Evolutionary conservation across 148 eudicot species (phyloP), one percentile per base, ranked within the genome.

Genomic region (Camellia japonica): DNA sequence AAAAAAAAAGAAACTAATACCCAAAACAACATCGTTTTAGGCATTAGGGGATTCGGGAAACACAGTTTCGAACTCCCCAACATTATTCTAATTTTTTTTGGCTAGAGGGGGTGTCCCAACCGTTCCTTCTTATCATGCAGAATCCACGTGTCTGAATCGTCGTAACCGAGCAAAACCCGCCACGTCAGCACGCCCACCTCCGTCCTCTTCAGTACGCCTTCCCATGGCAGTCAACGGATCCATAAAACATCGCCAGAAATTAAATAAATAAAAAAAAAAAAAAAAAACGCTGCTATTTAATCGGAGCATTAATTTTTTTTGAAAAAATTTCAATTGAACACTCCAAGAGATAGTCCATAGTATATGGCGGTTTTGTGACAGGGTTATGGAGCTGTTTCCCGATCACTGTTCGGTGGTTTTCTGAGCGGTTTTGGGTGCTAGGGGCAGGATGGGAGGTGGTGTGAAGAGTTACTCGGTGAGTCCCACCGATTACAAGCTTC

Each of bases 401-500:
- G 72, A 77, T 77, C 72, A 16, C 47, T 7, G 23, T 51, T 23
- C 3, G 74, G 47, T 23, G 79, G 62, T 60, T 44, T 63, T 15
- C 19, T 6, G 43, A 3, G 78, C 43, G 63, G 71, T 71, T 23
- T 79, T 61, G 18, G 63, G 71, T 30, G 70, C n/a, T 9, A 86
- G 80, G 91, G 89, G 84, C 49, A 75, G 80, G 80, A 84, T 77
- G 47, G 89, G 87, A 9, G 80, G 79, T 58, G 85, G 79, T 47
- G 69, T 68, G 62, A 87, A 77, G 82, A 85, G 79, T 58, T 94
- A 88, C 79, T 88, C 99, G 8, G 93, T 77, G 42, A 89, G 84
- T 70, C 64, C 85, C 0, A 79, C 47, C 20, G 95, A 96, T 79
- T 96, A 96, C 84, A 90, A 85, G 83, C 94, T 94, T 14, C 89